phyloP scores from a whole-genome alignment of 2,329 filamentous ascomycete genomes.

The Penicillium sp. region DNA sequence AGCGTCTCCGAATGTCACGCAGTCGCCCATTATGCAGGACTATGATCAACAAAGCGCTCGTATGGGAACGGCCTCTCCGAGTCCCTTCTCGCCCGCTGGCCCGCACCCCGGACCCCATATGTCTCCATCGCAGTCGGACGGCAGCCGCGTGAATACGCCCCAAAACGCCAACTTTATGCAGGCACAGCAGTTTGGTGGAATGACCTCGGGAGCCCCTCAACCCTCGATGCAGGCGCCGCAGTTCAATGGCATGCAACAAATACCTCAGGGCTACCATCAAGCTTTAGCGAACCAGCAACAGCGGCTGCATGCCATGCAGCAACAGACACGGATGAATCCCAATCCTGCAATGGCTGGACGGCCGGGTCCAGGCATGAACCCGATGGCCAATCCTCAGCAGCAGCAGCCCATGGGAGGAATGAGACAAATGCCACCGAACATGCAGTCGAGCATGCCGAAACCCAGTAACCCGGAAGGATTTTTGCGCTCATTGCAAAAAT shows the following conservation, averaged over 20 bases:
- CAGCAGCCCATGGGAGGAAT: slow-evolving; percentile 43
- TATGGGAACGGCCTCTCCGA: slow-evolving; percentile 88
- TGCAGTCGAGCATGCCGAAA: slow-evolving; percentile 46
- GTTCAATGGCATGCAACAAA: slow-evolving; percentile 50
- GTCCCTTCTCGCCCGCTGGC: slow-evolving; percentile 77
- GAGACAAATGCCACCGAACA: slow-evolving; percentile 51
- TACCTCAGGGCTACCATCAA: slow-evolving; percentile 53
- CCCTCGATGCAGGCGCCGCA: slow-evolving; percentile 44
- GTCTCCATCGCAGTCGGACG: slow-evolving; percentile 74
- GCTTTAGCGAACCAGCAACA: slow-evolving; percentile 70
- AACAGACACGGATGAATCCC: slow-evolving; percentile 63
- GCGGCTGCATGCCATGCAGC: slow-evolving; percentile 76
- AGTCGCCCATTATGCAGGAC: slow-evolving; percentile 86
- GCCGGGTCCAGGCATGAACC: slow-evolving; percentile 38
- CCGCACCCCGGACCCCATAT: slow-evolving; percentile 66
- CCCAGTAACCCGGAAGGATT: slow-evolving; percentile 62
- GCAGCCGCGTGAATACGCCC: slow-evolving; percentile 64
- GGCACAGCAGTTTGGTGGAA: slow-evolving; percentile 44
- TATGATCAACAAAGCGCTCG: slow-evolving; percentile 67
- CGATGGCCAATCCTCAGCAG: slow-evolving; percentile 41
- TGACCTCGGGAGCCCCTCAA: slow-evolving; percentile 43
- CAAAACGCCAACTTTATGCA: slow-evolving; percentile 71
- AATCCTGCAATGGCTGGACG: slow-evolving; percentile 40
- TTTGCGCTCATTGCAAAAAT: slow-evolving; percentile 71
- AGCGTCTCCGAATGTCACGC: slow-evolving; percentile 79